Evolutionary conservation across 176 grass and related monocot genomes (phyloP).

Genomic region (Olyra latifolia): DNA sequence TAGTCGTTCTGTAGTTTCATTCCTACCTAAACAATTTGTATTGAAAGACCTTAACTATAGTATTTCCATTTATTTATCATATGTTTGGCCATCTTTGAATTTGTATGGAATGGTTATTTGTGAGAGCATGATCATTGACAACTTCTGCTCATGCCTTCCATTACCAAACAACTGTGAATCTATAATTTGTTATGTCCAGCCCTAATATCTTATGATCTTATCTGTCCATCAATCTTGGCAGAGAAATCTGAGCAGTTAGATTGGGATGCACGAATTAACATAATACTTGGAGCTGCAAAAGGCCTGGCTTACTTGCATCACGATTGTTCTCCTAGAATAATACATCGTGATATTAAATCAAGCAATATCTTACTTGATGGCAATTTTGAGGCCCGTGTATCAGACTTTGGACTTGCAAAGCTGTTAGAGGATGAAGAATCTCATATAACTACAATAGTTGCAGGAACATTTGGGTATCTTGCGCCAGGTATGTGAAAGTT

Average conservation of each 20-base stretch:
- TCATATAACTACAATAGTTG: conserved; percentile 99
- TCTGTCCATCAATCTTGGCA: conserved; percentile 43
- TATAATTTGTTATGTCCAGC: conserved; percentile 4
- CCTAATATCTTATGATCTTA: conserved; percentile 1
- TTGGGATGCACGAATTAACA: conserved; percentile 93
- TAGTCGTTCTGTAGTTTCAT: not conserved
- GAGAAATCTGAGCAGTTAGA: conserved; percentile 88
- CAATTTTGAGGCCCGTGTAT: conserved; percentile 92
- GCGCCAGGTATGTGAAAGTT: conserved; percentile 72
- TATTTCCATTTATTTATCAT: conserved; percentile 2
- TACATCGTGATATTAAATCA: conserved; percentile 99
- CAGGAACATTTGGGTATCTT: conserved; percentile 99
- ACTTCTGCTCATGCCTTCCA: not conserved
- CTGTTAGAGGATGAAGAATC: conserved; percentile 94
- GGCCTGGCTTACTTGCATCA: conserved; percentile 94
- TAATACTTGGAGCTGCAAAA: conserved; percentile 96
- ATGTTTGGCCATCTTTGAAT: not conserved
- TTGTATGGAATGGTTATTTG: not conserved
- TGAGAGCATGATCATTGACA: not conserved
- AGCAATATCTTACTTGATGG: conserved; percentile 97
- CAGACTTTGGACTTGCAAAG: conserved; percentile 98
- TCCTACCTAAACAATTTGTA: conserved; percentile 5
- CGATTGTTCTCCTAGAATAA: conserved; percentile 96
- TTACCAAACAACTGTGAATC: not conserved
- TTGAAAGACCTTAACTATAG: not conserved